Base-by-base conservation (phyloP, 768 basidiomycete species). In the Phylloporus scabripes region DNA sequence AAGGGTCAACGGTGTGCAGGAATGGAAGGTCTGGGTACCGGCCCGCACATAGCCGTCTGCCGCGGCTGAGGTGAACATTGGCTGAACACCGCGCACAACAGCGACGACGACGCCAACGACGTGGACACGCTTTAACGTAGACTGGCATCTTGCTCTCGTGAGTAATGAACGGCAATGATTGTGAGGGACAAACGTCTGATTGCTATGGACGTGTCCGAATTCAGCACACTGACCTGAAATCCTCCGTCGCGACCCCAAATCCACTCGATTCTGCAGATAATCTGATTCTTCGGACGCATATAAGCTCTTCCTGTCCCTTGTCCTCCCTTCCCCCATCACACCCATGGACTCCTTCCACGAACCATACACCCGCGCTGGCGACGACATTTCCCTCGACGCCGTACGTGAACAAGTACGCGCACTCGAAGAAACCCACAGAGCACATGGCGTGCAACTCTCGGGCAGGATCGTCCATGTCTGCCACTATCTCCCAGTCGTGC, bases 401-500 rank as follows among this genome's bases (percentile, higher is more conserved):
- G 83, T 96, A 61, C 81, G 87, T 41, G 76, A 76, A 5, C 82
- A 87, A 56, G 85, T 96, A 47, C 68, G 64, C 31, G 69, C 74
- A 8, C 83, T 94, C 62, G 87, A 95, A 69, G 76, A 76, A 0
- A 76, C 85, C 47, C 87, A 88, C 66, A 72, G 70, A 46, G 77
- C 78, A 2, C 80, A 84, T 49, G 86, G 83, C 37, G 80, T 87
- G 48, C 74, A 80, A 1, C 79, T 96, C 37, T 86, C 85, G 5
- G 94, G 93, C 2, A 81, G 94, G 37, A 87, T 96, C 65, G 79
- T 98, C 60, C 94, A 95, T 59, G 84, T 96, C 54, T 87, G 83
- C 70, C 92, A 93, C 68, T 89, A 92, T 62, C 83, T 94, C 48
- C 92, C 92, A 53, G 75, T 93, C 62, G 72, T 76, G 41, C 81